Percentiles rank a stretch among this genome's conserved stretches.
These are phyloP conservation scores for Lodderomyces parapsilosis DNA, from an alignment of 1,139 yeast species.

Conservation along the genomic window DNA sequence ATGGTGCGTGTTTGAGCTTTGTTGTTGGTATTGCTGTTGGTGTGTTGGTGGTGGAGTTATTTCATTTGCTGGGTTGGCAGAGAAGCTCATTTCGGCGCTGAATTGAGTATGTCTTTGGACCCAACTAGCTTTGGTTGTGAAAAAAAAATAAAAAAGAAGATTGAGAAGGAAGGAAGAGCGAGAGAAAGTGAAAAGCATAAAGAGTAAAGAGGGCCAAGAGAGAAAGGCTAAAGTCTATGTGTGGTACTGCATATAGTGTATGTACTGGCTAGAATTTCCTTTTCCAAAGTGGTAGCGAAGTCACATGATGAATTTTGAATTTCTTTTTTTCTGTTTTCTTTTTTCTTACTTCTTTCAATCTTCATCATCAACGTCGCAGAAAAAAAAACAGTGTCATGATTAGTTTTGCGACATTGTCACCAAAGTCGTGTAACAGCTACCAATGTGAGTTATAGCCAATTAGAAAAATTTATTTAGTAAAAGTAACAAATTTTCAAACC, in stretches of 20 bases:
- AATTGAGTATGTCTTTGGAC: not conserved
- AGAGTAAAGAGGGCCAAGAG: no score
- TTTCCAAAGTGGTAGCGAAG: no score
- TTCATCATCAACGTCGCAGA: not conserved
- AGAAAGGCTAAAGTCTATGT: no score
- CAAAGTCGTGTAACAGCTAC: not conserved
- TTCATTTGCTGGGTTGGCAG: not conserved
- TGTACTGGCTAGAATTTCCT: not conserved
- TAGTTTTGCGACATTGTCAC: no score
- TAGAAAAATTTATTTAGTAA: slow-evolving; percentile 7
- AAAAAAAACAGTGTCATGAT: no score
- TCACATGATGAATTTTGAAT: no score
- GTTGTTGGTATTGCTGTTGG: not conserved
- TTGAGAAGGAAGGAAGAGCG: not conserved
- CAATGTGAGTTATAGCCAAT: slow-evolving; percentile 5
- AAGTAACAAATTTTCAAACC: not conserved
- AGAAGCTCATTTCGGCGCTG: not conserved
- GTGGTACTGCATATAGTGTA: not conserved
- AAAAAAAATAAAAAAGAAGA: not conserved
- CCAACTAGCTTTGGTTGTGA: slow-evolving; percentile 1
- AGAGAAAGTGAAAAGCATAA: not conserved
- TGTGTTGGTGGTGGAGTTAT: slow-evolving; percentile 6
- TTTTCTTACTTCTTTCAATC: no score
- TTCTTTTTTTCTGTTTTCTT: no score
- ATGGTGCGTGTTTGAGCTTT: slow-evolving; percentile 1